These are phyloP conservation scores for Phialemoniopsis sp. DNA, from an alignment of 2,329 filamentous ascomycete species.

Conservation along the genomic window DNA sequence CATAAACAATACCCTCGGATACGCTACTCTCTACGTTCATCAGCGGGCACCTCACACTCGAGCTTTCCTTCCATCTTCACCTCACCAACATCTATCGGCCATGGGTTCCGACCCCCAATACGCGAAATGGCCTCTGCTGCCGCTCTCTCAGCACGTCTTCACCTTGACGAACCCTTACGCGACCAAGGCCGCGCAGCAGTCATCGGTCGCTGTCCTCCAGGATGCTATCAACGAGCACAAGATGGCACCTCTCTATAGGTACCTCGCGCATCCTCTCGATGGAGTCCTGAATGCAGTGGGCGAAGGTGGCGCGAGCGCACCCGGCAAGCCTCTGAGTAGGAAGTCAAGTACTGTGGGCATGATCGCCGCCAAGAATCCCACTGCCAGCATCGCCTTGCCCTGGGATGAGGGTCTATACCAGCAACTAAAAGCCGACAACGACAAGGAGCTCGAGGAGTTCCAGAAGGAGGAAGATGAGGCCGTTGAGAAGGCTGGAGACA, in stretches of 20 bases:
- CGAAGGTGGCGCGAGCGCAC: conserved; percentile 50
- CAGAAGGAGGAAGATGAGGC: conserved; percentile 92
- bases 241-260: conserved; percentile 84
- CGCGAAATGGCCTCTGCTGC: conserved; percentile 77
- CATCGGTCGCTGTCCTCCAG: conserved; percentile 69
- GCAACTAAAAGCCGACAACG: conserved; percentile 71
- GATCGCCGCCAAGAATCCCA: conserved; percentile 66
- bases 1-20: too few relatives aligned
- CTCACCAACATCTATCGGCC: conserved; percentile 26
- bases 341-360: conserved; percentile 71
- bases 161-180: conserved; percentile 78
- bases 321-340: conserved; percentile 57
- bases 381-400: conserved; percentile 63
- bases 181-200: conserved; percentile 60
- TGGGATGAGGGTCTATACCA: conserved; percentile 92
- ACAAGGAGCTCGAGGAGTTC: conserved; percentile 69
- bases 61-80: background rate
- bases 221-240: conserved; percentile 80
- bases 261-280: conserved; percentile 76
- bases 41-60: conserved; percentile 3
- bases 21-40: conserved; percentile 4
- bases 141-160: conserved; percentile 82
- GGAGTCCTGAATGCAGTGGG: conserved; percentile 76
- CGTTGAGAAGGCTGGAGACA: conserved; percentile 92
- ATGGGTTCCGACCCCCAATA: conserved; percentile 83